These are phyloP conservation scores for Cornus suecica DNA, from an alignment of 148 eudicot genomes.

Conservation along the genomic window DNA sequence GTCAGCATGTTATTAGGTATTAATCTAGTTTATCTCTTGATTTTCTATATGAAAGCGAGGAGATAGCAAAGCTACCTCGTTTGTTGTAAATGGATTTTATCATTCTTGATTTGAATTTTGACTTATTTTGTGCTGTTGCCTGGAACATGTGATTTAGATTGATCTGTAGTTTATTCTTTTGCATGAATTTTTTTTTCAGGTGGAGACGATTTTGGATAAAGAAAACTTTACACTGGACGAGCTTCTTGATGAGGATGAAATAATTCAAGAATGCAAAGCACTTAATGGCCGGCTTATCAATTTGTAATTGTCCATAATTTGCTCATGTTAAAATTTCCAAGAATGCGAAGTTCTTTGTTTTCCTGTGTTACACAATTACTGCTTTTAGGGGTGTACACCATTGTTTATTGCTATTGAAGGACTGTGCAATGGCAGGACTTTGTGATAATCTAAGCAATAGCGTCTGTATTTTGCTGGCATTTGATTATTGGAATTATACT, in stretches of 20 bases:
- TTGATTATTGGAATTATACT: neutral
- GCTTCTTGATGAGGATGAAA: conserved; percentile 95
- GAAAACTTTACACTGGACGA: conserved; percentile 80
- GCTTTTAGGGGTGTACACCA: neutral
- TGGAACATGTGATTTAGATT: neutral
- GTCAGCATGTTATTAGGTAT: neutral
- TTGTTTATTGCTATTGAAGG: neutral
- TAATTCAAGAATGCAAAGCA: conserved; percentile 96
- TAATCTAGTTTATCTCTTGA: neutral
- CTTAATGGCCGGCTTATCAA: conserved; percentile 88
- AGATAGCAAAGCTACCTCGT: neutral
- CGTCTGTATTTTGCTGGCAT: neutral
- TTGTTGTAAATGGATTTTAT: neutral
- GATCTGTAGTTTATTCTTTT: conserved; percentile 2
- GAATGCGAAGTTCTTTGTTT: neutral
- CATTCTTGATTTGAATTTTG: neutral
- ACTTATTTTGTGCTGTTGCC: neutral
- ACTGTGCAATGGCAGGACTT: neutral
- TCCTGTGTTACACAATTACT: neutral
- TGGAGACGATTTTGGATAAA: conserved; percentile 88
- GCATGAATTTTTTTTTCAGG: conserved; percentile 55
- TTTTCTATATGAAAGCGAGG: neutral
- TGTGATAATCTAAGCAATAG: neutral
- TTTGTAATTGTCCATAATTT: conserved; percentile 39
- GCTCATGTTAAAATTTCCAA: neutral